Evolutionary conservation across 2,329 filamentous ascomycete genomes (phyloP).

Genomic region (Beauveria medogensis): DNA sequence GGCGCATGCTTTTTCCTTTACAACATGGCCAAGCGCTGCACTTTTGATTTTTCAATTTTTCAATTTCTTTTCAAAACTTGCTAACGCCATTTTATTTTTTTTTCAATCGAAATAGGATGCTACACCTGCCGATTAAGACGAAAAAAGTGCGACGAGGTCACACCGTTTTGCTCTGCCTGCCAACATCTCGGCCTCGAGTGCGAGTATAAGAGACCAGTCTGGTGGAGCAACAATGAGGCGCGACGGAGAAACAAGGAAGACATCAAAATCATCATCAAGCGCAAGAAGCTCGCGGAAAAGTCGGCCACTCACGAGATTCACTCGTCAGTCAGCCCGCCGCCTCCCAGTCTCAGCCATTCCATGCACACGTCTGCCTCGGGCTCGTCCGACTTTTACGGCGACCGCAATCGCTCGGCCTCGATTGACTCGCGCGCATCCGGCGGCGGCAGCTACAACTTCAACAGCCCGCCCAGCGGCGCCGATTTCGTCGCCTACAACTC

Average conservation of each 20-base stretch:
- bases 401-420: conserved; percentile 63
- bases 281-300: conserved; percentile 91
- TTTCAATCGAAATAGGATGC: conserved; percentile 42
- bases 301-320: conserved; percentile 45
- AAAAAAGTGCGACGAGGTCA: conserved; percentile 63
- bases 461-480: conserved; percentile 44
- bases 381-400: conserved; percentile 50
- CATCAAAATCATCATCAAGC: conserved; percentile 97
- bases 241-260: conserved; percentile 81
- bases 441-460: conserved; percentile 55
- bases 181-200: conserved; percentile 73
- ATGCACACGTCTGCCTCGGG: conserved; percentile 73
- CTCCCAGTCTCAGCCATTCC: conserved; percentile 66
- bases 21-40: neutral
- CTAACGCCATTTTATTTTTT: neutral
- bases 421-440: conserved; percentile 69
- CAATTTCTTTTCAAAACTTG: too few relatives aligned
- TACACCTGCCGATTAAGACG: conserved; percentile 60
- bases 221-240: conserved; percentile 93
- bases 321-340: conserved; percentile 58
- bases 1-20: neutral
- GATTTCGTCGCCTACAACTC: conserved; percentile 56
- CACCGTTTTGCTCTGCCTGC: conserved; percentile 56
- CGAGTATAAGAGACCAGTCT: conserved; percentile 93
- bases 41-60: too few relatives aligned